A percentile compares a stretch with the other conserved stretches of the same genome.
Evolutionary conservation across 768 basidiomycete genomes (phyloP).

Genomic region (Auriscalpium microsporum): DNA sequence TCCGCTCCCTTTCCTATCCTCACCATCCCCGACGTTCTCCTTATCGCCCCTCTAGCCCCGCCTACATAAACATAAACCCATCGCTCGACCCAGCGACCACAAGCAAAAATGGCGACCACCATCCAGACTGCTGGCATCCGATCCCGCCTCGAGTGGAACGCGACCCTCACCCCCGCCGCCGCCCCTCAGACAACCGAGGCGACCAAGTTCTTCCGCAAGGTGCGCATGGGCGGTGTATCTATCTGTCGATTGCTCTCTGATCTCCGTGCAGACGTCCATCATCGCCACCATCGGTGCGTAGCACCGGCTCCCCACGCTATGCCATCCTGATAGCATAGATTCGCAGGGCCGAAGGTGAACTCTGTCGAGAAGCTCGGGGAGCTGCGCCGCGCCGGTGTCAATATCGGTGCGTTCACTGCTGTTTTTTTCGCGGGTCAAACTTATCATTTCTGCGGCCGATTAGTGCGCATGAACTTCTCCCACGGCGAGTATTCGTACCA

Average conservation of each 20-base stretch:
- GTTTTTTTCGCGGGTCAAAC: constrained; percentile 3
- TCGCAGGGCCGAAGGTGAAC: constrained; percentile 88
- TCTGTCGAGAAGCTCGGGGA: constrained; percentile 77
- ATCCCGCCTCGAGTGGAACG: constrained; percentile 91
- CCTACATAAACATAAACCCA: background rate
- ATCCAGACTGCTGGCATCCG: constrained; percentile 29
- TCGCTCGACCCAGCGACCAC: background rate
- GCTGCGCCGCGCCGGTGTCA: constrained; percentile 88
- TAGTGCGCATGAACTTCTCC: constrained; percentile 99
- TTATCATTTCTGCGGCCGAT: background rate
- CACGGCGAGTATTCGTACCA: constrained; percentile 99
- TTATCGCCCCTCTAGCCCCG: background rate
- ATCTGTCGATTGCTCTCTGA: constrained; percentile 1
- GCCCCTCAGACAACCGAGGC: constrained; percentile 65
- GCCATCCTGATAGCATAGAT: too few relatives aligned
- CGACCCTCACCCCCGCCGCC: constrained; percentile 66
- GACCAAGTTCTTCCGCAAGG: constrained; percentile 89
- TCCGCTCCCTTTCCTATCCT: background rate
- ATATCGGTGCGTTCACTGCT: constrained; percentile 70
- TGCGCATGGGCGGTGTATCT: constrained; percentile 25
- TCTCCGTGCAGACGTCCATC: constrained; percentile 72
- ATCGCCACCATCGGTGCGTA: constrained; percentile 92
- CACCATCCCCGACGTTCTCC: too few relatives aligned
- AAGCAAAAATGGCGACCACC: constrained; percentile 5
- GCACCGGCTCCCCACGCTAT: too few relatives aligned